Conservation (phyloP, 768 basidiomycete genomes). For the Obba rivulosa region DNA sequence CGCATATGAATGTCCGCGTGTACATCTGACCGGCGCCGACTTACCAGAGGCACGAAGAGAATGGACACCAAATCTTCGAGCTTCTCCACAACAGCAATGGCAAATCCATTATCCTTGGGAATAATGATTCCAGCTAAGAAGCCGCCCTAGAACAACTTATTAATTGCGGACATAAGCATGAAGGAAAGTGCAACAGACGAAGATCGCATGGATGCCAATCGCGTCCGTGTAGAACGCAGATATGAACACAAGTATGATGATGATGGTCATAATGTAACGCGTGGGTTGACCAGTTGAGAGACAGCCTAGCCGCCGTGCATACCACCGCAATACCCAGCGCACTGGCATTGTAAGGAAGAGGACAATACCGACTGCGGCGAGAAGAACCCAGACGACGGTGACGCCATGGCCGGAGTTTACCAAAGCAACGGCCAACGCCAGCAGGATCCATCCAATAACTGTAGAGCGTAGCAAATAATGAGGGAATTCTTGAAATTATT, state of each 20-base stretch:
- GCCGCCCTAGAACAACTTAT: too few relatives aligned
- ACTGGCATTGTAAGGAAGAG: constrained; percentile 64
- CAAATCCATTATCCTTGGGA: constrained; percentile 78
- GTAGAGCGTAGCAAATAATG: background rate
- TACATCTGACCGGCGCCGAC: constrained; percentile 18
- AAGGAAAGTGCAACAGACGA: constrained; percentile 41
- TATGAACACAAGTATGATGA: constrained; percentile 62
- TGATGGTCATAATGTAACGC: constrained; percentile 72
- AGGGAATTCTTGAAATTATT: constrained; percentile 17
- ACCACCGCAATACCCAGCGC: constrained; percentile 59
- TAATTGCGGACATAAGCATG: constrained; percentile 1
- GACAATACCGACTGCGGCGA: constrained; percentile 61
- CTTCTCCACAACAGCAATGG: constrained; percentile 76
- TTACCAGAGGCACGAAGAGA: constrained; percentile 69
- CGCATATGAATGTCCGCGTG: constrained; percentile 8
- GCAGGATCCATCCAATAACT: constrained; percentile 71
- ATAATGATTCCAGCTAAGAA: constrained; percentile 81
- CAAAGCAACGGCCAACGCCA: constrained; percentile 80
- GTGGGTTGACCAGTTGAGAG: constrained; percentile 71
- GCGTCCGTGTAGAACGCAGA: constrained; percentile 85
- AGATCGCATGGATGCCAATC: constrained; percentile 74
- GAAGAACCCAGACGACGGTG: constrained; percentile 74
- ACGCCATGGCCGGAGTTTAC: constrained; percentile 73
- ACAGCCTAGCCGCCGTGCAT: constrained; percentile 62
- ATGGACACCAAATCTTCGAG: constrained; percentile 83